Conservation (phyloP, 768 basidiomycete species). For the Lactarius deliciosus region DNA sequence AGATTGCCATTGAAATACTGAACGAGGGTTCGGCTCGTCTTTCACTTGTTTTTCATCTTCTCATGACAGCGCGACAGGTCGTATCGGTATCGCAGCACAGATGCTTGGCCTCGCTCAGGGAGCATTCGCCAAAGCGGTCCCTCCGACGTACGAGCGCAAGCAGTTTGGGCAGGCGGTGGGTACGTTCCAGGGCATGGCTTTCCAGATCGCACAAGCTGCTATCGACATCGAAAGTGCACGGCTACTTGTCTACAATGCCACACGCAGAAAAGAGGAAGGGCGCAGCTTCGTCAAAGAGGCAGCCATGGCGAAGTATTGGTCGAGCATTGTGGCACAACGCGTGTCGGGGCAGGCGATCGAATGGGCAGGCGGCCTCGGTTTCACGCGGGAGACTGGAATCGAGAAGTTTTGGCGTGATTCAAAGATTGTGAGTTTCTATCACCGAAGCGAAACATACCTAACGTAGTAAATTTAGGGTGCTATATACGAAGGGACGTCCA, state of each 20-base stretch:
- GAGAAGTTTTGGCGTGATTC: constrained; percentile 98
- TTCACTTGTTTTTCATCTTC: not conserved
- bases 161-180: constrained; percentile 96
- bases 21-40: constrained; percentile 66
- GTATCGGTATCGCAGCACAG: constrained; percentile 97
- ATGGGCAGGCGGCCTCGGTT: constrained; percentile 93
- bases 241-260: constrained; percentile 94
- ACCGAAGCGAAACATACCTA: not conserved
- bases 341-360: constrained; percentile 91
- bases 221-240: constrained; percentile 88
- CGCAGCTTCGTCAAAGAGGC: constrained; percentile 86
- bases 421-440: constrained; percentile 71
- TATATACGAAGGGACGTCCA: constrained; percentile 95
- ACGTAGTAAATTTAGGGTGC: constrained; percentile 55
- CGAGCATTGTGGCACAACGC: constrained; percentile 83
- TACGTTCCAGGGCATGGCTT: constrained; percentile 93
- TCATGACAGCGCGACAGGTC: constrained; percentile 44
- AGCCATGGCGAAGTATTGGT: constrained; percentile 97
- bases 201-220: constrained; percentile 90
- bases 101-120: constrained; percentile 99
- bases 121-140: constrained; percentile 93
- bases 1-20: constrained; percentile 95
- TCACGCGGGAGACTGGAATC: constrained; percentile 90
- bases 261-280: constrained; percentile 91
- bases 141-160: constrained; percentile 89